These are phyloP conservation scores for Mentha longifolia DNA, from an alignment of 257 asterid genomes.

Conservation along the genomic window DNA sequence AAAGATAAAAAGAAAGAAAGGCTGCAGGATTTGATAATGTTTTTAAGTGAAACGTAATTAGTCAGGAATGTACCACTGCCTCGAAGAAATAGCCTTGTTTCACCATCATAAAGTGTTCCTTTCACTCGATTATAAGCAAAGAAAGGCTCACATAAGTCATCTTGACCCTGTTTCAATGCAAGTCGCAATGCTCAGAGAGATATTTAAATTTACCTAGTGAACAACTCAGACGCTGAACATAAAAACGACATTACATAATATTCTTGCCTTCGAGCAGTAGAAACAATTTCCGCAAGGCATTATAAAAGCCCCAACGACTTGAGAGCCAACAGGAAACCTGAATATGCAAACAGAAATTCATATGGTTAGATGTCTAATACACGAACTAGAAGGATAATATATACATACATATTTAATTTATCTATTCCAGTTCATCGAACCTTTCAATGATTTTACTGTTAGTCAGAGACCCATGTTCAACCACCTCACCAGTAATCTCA, in stretches of 20 bases:
- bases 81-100: slow-evolving; percentile 91
- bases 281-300: slow-evolving; percentile 98
- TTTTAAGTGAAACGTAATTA: slow-evolving; percentile 5
- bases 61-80: slow-evolving; percentile 58
- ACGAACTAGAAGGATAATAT: neutral
- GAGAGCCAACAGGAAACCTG: slow-evolving; percentile 87
- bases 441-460: slow-evolving; percentile 71
- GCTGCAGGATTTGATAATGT: neutral
- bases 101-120: slow-evolving; percentile 98
- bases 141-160: slow-evolving; percentile 91
- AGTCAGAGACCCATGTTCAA: slow-evolving; percentile 83
- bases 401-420: neutral
- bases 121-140: slow-evolving; percentile 94
- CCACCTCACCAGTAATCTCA: slow-evolving; percentile 98
- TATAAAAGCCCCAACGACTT: slow-evolving; percentile 95
- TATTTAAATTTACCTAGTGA: neutral
- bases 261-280: slow-evolving; percentile 87
- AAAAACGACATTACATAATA: slow-evolving; percentile 24
- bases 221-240: slow-evolving; percentile 26
- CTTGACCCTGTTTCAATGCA: slow-evolving; percentile 82
- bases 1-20: neutral
- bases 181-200: slow-evolving; percentile 32
- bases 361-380: slow-evolving; percentile 16
- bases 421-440: slow-evolving; percentile 37
- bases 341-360: slow-evolving; percentile 9